These are phyloP conservation scores for Bullera alba DNA, from an alignment of 768 basidiomycete species.

Conservation along the genomic window DNA sequence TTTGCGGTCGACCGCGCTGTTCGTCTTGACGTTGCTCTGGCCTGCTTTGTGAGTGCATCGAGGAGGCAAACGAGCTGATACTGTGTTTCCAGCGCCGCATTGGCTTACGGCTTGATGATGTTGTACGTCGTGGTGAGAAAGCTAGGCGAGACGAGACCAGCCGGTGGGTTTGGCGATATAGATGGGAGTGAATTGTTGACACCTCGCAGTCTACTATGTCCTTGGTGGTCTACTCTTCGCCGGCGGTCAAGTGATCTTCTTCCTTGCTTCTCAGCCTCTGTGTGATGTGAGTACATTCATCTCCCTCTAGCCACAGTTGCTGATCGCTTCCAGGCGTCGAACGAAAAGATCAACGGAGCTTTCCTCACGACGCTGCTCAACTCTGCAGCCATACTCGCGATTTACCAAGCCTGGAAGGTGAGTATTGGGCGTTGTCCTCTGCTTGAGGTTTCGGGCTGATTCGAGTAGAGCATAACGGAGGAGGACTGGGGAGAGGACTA, in stretches of 20 bases:
- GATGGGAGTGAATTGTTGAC: not conserved
- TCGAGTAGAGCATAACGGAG: constrained; percentile 57
- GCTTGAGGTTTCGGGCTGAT: constrained; percentile 2
- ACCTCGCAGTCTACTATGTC: constrained; percentile 57
- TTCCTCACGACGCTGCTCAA: constrained; percentile 81
- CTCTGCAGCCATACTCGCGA: constrained; percentile 59
- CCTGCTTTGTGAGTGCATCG: constrained; percentile 58
- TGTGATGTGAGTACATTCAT: constrained; percentile 54
- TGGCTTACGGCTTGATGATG: constrained; percentile 70
- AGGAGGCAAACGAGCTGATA: not conserved
- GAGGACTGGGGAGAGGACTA: constrained; percentile 49
- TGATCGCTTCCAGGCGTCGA: constrained; percentile 46
- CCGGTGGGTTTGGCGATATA: constrained; percentile 48
- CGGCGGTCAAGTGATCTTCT: constrained; percentile 72
- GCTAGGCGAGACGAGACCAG: constrained; percentile 70
- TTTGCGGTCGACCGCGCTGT: constrained; percentile 66
- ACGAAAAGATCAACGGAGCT: constrained; percentile 69
- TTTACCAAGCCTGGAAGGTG: constrained; percentile 67
- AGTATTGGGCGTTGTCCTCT: not conserved
- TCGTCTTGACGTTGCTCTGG: constrained; percentile 73
- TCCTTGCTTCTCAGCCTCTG: constrained; percentile 68
- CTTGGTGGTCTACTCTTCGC: constrained; percentile 70
- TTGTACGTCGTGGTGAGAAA: constrained; percentile 67
- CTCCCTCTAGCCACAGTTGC: not conserved
- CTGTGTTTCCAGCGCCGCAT: constrained; percentile 51